phyloP scores from a whole-genome alignment of 1,284 basidiomycete species.

The Austroboletus rostrupii region DNA sequence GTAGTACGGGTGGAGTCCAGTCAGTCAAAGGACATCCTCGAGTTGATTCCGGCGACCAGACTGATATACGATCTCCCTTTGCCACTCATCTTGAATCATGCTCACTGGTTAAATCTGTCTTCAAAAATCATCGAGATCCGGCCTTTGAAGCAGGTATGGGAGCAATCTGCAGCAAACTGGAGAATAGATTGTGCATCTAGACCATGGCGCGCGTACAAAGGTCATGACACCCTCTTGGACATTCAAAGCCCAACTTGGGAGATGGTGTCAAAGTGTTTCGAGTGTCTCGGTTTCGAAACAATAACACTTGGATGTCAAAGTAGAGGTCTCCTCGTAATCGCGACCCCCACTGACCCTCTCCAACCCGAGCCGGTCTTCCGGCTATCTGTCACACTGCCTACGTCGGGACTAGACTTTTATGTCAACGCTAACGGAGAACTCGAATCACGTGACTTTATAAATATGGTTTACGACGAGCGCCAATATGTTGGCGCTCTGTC shows the following conservation, averaged over 20 bases:
- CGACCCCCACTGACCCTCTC: not conserved
- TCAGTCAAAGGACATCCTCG: constrained; percentile 11
- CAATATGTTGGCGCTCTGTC: constrained; percentile 13
- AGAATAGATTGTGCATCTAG: not conserved
- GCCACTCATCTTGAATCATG: constrained; percentile 29
- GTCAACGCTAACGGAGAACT: not conserved
- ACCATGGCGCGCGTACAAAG: not conserved
- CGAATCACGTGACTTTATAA: not conserved
- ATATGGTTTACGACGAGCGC: not conserved
- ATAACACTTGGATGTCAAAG: not conserved
- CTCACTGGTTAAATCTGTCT: constrained; percentile 37
- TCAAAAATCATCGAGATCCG: constrained; percentile 25
- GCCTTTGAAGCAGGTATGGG: constrained; percentile 16
- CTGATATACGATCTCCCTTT: constrained; percentile 38
- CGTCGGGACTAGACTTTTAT: not conserved
- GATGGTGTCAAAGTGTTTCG: not conserved
- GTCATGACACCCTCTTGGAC: not conserved
- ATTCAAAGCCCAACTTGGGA: not conserved
- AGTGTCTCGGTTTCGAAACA: not conserved
- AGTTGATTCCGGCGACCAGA: constrained; percentile 34
- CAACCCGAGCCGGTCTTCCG: not conserved
- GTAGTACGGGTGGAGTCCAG: constrained; percentile 27
- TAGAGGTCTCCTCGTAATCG: not conserved
- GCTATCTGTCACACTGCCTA: not conserved
- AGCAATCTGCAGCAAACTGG: not conserved